These are phyloP conservation scores for Yarrowia osloensis DNA, from an alignment of 805 yeast species.

Conservation along the genomic window DNA sequence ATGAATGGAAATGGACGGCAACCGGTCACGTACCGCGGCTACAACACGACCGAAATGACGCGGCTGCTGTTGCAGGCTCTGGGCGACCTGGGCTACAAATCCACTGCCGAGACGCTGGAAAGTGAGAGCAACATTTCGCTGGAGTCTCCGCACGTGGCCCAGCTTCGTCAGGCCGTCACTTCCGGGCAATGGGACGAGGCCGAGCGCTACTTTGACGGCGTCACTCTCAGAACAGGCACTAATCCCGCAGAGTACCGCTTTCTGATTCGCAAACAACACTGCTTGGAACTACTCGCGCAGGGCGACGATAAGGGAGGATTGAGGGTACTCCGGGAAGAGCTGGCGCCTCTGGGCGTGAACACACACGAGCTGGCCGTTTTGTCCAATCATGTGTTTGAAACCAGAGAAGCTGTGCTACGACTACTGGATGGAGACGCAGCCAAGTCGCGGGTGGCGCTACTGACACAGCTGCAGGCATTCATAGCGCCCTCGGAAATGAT, in stretches of 20 bases:
- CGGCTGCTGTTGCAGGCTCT: constrained; percentile 54
- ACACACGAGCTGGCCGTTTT: constrained; percentile 39
- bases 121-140: constrained; percentile 43
- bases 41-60: constrained; percentile 46
- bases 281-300: constrained; percentile 47
- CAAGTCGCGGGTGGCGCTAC: constrained; percentile 48
- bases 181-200: constrained; percentile 50
- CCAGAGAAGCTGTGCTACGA: constrained; percentile 40
- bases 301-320: constrained; percentile 45
- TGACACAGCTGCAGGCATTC: constrained; percentile 48
- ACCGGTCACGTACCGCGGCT: constrained; percentile 37
- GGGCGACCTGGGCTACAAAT: constrained; percentile 51
- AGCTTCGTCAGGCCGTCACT: constrained; percentile 46
- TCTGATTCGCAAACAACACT: constrained; percentile 47
- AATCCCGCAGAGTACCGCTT: constrained; percentile 40
- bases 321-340: constrained; percentile 44
- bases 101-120: constrained; percentile 47
- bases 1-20: constrained; percentile 25
- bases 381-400: constrained; percentile 39
- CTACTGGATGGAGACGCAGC: constrained; percentile 37
- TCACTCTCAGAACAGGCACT: constrained; percentile 38
- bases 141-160: constrained; percentile 49
- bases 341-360: constrained; percentile 41
- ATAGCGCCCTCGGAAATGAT: constrained; percentile 57
- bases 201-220: constrained; percentile 39